A percentile compares a stretch with the other conserved stretches of the same genome.
Evolutionary conservation across 2,329 filamentous ascomycete genomes (phyloP).

Genomic region (Pseudopyricularia javanii): DNA sequence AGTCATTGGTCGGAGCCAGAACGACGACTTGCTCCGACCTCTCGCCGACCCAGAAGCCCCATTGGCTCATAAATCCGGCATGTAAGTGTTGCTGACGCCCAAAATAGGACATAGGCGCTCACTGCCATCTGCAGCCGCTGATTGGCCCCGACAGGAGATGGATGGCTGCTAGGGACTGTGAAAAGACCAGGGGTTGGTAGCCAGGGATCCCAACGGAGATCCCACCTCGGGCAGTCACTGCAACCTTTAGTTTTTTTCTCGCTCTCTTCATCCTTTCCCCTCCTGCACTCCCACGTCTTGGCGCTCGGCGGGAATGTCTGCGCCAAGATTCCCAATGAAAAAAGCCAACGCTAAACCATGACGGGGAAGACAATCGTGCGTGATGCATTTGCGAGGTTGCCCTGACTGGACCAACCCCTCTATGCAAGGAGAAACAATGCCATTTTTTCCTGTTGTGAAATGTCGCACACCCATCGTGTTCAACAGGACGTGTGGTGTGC

Average conservation of each 20-base stretch:
- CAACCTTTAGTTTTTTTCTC: background rate
- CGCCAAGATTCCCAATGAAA: background rate
- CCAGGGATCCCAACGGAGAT: background rate
- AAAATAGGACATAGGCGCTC: constrained; percentile 2
- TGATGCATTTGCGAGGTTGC: background rate
- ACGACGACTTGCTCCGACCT: background rate
- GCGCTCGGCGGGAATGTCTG: background rate
- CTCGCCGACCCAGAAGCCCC: background rate
- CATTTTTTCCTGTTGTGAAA: too few relatives aligned
- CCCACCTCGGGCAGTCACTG: background rate
- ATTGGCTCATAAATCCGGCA: background rate
- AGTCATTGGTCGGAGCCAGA: background rate
- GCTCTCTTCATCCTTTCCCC: background rate
- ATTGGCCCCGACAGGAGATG: background rate
- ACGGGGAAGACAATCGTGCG: background rate
- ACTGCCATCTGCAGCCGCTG: background rate
- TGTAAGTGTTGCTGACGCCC: background rate
- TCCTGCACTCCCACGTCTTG: background rate
- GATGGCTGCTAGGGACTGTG: background rate
- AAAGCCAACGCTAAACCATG: background rate
- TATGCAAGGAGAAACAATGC: background rate
- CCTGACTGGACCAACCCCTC: background rate
- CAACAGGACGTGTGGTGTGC: background rate
- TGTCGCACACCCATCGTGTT: background rate
- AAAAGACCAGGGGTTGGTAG: background rate